These are phyloP conservation scores for Pleurotus giganteus DNA, from an alignment of 768 basidiomycete genomes.

Conservation along the genomic window DNA sequence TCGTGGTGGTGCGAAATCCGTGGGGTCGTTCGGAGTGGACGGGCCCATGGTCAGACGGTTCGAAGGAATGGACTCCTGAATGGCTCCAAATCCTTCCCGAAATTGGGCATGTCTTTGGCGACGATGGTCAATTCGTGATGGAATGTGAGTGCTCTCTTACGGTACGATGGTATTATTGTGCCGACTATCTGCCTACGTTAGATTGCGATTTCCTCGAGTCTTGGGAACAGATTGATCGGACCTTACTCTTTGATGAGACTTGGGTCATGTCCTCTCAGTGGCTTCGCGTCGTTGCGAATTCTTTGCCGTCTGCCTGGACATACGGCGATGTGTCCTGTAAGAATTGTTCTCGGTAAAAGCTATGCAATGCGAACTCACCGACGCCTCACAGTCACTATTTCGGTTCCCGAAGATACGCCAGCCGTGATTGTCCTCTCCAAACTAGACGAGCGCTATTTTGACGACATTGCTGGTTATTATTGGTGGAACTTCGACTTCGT, in stretches of 20 bases:
- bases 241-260: conserved; percentile 44
- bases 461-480: conserved; percentile 31
- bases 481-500: conserved; percentile 47
- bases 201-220: conserved; percentile 45
- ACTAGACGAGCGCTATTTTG: conserved; percentile 44
- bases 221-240: conserved; percentile 49
- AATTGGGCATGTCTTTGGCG: conserved; percentile 46
- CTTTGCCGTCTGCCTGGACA: conserved; percentile 34
- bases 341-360: conserved; percentile 9
- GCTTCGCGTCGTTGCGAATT: conserved; percentile 38
- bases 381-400: conserved; percentile 37
- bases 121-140: conserved; percentile 57
- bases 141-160: conserved; percentile 33
- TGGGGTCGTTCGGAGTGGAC: conserved; percentile 53
- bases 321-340: conserved; percentile 50
- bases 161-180: no score
- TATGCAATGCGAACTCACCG: conserved; percentile 3
- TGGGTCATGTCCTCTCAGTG: conserved; percentile 54
- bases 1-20: conserved; percentile 51
- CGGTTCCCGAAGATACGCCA: conserved; percentile 31
- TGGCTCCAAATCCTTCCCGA: conserved; percentile 42
- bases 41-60: conserved; percentile 54
- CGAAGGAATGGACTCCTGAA: conserved; percentile 54
- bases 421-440: conserved; percentile 46
- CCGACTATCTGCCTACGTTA: conserved; percentile 14